phyloP scores from a whole-genome alignment of 805 yeast species.

The Saccharomycopsis sp. region DNA sequence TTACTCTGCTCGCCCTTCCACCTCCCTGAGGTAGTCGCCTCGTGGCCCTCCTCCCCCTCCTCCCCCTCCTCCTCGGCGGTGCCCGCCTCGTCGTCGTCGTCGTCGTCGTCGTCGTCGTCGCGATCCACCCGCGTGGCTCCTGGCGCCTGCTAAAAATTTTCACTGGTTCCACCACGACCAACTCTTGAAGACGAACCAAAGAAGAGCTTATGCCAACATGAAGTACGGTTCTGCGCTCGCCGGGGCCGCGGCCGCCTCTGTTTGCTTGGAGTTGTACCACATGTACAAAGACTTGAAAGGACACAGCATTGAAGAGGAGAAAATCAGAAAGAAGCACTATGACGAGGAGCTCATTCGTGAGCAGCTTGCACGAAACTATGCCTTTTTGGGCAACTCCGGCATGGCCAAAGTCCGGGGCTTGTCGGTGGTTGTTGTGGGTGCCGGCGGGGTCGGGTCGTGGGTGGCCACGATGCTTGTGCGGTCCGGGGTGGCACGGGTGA shows the following conservation, averaged over 20 bases:
- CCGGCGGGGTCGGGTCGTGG: conserved; percentile 99
- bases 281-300: background rate
- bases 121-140: too few species aligned
- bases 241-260: conserved; percentile 6
- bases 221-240: conserved; percentile 9
- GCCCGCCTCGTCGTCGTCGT: too few species aligned
- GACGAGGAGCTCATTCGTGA: conserved; percentile 75
- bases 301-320: conserved; percentile 2
- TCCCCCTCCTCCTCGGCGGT: too few species aligned
- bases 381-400: conserved; percentile 83
- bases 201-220: conserved; percentile 1
- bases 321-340: conserved; percentile 23
- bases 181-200: too few species aligned
- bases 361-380: conserved; percentile 89
- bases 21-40: too few species aligned
- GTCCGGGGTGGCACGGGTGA: conserved; percentile 73
- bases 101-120: too few species aligned
- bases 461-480: conserved; percentile 84
- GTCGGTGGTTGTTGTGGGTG: conserved; percentile 77
- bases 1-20: too few species aligned
- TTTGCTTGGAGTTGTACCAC: conserved; percentile 6
- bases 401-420: conserved; percentile 62
- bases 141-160: too few species aligned
- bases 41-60: too few species aligned
- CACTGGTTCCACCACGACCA: too few species aligned